These are phyloP conservation scores for Rasamsonia emersonii DNA, from an alignment of 2,329 filamentous ascomycete genomes.

Conservation along the genomic window DNA sequence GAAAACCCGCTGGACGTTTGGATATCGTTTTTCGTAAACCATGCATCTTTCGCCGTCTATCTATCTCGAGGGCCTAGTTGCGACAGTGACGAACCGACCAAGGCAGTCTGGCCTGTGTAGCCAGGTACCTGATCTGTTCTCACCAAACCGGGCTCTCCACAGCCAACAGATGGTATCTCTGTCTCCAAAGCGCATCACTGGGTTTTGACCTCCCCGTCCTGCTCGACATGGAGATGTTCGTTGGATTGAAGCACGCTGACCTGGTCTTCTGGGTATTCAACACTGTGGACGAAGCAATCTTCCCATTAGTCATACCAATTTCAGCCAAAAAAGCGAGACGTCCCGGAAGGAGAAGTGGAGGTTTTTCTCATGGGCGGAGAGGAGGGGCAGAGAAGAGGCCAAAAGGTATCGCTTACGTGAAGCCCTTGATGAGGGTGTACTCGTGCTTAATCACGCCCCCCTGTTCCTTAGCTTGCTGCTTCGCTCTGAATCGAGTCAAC, in stretches of 20 bases:
- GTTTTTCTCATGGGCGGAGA: slow-evolving; percentile 1
- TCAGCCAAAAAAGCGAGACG: too few species aligned
- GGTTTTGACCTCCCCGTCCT: slow-evolving; percentile 55
- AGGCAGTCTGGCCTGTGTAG: too few species aligned
- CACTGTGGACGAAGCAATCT: slow-evolving; percentile 34
- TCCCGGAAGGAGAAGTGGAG: neutral
- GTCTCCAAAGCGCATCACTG: neutral
- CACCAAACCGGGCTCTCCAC: too few species aligned
- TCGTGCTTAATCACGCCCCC: slow-evolving; percentile 80
- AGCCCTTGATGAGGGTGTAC: slow-evolving; percentile 82
- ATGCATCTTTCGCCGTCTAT: too few species aligned
- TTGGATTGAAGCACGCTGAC: slow-evolving; percentile 58
- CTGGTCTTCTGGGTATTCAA: slow-evolving; percentile 60
- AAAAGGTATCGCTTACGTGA: slow-evolving; percentile 57
- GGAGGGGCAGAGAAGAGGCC: neutral
- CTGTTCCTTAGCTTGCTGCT: slow-evolving; percentile 63
- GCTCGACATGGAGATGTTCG: slow-evolving; percentile 72
- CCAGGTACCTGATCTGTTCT: too few species aligned
- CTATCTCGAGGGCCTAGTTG: too few species aligned
- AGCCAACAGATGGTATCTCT: slow-evolving; percentile 1
- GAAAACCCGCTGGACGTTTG: too few species aligned
- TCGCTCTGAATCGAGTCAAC: slow-evolving; percentile 48
- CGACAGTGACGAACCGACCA: too few species aligned
- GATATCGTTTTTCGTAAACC: too few species aligned
- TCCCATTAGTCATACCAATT: neutral